These are phyloP conservation scores for Stephania japonica DNA, from an alignment of 164 flowering plant species.

Conservation along the genomic window DNA sequence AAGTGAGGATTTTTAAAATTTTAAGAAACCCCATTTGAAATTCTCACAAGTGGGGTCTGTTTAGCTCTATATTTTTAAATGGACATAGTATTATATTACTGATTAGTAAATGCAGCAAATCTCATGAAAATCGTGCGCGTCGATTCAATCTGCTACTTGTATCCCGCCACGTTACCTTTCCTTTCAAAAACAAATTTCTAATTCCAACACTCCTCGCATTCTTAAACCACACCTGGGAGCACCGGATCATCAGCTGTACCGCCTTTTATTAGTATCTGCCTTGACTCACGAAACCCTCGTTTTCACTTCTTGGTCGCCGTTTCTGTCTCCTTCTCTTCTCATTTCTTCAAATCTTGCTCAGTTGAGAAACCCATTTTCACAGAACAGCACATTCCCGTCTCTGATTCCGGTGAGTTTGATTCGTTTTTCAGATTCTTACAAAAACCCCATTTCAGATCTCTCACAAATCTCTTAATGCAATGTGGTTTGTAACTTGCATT, in stretches of 20 bases:
- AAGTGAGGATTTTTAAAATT: no score
- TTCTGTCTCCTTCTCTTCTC: not conserved
- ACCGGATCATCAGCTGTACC: not conserved
- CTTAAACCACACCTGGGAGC: not conserved
- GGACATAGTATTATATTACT: not conserved
- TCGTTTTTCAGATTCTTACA: not conserved
- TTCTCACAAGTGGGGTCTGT: no score
- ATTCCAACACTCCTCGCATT: not conserved
- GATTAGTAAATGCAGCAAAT: not conserved
- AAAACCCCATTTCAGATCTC: not conserved
- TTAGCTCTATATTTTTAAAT: no score
- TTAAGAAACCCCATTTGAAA: no score
- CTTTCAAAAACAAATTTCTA: not conserved
- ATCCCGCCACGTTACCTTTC: not conserved
- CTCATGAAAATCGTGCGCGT: conserved; percentile 3
- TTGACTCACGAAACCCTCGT: not conserved
- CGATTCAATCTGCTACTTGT: not conserved
- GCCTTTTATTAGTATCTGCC: not conserved
- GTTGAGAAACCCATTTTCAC: not conserved
- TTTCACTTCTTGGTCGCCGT: not conserved
- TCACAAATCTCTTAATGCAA: no score
- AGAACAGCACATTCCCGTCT: not conserved
- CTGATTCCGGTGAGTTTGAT: not conserved
- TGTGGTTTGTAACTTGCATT: no score
- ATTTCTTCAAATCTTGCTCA: not conserved